phyloP scores from a whole-genome alignment of 257 asterid genomes.

The Catharanthus roseus region DNA sequence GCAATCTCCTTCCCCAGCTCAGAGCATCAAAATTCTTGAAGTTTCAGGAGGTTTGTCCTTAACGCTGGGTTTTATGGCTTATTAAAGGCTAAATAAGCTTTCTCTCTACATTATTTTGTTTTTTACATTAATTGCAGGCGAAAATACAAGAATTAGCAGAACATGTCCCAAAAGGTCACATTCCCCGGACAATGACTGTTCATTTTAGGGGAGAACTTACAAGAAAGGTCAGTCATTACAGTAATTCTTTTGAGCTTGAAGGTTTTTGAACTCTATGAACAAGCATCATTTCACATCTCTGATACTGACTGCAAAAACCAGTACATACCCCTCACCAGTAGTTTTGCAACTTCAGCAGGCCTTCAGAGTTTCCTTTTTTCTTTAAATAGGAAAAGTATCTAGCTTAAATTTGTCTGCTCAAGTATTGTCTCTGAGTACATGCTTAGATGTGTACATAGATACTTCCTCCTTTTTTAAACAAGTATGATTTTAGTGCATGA shows the following conservation, averaged over 20 bases:
- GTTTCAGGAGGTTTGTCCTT: slow-evolving; percentile 78
- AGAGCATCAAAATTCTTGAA: slow-evolving; percentile 91
- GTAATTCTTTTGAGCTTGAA: neutral
- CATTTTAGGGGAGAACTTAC: slow-evolving; percentile 97
- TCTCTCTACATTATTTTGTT: neutral
- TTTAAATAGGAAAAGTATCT: neutral
- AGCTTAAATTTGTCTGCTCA: neutral
- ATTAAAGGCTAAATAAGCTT: neutral
- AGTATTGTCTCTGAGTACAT: neutral
- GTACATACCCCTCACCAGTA: neutral
- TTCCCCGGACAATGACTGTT: slow-evolving; percentile 90
- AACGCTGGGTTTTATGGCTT: slow-evolving; percentile 13
- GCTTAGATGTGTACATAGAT: no score
- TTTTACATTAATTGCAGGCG: slow-evolving; percentile 54
- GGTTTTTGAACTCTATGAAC: neutral
- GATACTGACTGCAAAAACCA: neutral
- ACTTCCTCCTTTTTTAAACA: neutral
- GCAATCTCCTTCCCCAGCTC: slow-evolving; percentile 85
- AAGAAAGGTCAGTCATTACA: slow-evolving; percentile 55
- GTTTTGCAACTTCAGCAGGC: neutral
- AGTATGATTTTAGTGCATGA: neutral
- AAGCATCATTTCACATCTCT: neutral
- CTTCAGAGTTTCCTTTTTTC: neutral
- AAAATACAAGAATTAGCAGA: slow-evolving; percentile 93
- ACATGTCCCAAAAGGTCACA: slow-evolving; percentile 98